These are phyloP conservation scores for Lentinula boryana DNA, from an alignment of 768 basidiomycete genomes.

Conservation along the genomic window DNA sequence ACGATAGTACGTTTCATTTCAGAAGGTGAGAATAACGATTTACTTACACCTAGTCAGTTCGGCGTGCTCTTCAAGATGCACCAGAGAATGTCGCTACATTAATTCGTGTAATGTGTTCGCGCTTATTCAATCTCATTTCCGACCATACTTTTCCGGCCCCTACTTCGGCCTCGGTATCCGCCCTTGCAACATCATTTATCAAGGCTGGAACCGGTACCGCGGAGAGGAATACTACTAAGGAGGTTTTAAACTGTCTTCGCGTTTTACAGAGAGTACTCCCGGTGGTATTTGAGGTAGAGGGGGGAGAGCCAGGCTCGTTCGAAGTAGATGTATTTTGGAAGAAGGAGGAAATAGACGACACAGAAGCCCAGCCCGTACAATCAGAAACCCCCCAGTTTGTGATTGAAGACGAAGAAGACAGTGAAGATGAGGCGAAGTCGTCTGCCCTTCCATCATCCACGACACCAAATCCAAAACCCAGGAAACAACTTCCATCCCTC, in stretches of 20 bases:
- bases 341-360: conserved; percentile 44
- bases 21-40: conserved; percentile 6
- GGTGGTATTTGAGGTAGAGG: conserved; percentile 76
- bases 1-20: conserved; percentile 59
- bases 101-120: conserved; percentile 60
- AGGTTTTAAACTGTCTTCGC: conserved; percentile 89
- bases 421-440: conserved; percentile 22
- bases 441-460: conserved; percentile 10
- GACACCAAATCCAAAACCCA: conserved; percentile 23
- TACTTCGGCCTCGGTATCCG: conserved; percentile 48
- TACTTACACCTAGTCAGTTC: conserved; percentile 42
- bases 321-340: conserved; percentile 85
- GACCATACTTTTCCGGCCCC: conserved; percentile 77
- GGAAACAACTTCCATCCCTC: conserved; percentile 62
- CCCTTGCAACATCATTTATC: conserved; percentile 68
- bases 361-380: conserved; percentile 15
- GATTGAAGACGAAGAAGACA: conserved; percentile 77
- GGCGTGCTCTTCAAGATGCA: conserved; percentile 72
- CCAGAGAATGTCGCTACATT: conserved; percentile 87
- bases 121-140: conserved; percentile 68
- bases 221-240: conserved; percentile 70
- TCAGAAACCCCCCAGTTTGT: conserved; percentile 63
- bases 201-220: conserved; percentile 36
- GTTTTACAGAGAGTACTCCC: conserved; percentile 86
- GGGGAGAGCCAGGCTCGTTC: conserved; percentile 60